Conservation (phyloP, 805 yeast species). For the Spencermartinsiella europaea region DNA sequence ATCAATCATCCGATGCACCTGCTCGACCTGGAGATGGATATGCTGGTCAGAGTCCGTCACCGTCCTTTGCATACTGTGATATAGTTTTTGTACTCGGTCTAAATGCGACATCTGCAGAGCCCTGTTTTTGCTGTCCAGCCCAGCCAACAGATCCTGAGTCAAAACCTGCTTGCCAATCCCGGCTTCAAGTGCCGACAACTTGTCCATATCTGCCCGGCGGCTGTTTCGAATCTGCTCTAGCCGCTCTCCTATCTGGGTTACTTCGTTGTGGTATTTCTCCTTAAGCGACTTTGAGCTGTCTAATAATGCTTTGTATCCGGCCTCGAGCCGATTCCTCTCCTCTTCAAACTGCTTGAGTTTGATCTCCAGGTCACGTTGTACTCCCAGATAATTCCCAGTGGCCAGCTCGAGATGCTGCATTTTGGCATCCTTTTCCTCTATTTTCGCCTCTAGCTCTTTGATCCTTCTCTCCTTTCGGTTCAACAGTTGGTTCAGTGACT, state of each 20-base stretch:
- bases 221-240: slow-evolving; percentile 12
- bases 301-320: slow-evolving; percentile 45
- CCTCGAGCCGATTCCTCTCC: slow-evolving; percentile 44
- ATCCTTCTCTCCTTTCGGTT: slow-evolving; percentile 67
- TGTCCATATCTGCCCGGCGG: slow-evolving; percentile 11
- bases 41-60: slow-evolving; percentile 16
- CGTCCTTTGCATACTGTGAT: slow-evolving; percentile 14
- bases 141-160: slow-evolving; percentile 12
- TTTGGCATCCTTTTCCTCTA: slow-evolving; percentile 18
- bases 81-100: slow-evolving; percentile 15
- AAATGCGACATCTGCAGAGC: slow-evolving; percentile 15
- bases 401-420: slow-evolving; percentile 2
- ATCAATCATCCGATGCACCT: slow-evolving; percentile 13
- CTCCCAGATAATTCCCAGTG: not conserved
- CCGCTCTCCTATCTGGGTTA: slow-evolving; percentile 31
- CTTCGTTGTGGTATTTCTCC: slow-evolving; percentile 53
- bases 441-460: slow-evolving; percentile 56
- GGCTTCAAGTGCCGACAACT: slow-evolving; percentile 17
- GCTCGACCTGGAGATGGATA: slow-evolving; percentile 13
- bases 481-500: slow-evolving; percentile 61
- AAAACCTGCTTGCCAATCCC: slow-evolving; percentile 15
- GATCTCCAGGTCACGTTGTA: slow-evolving; percentile 3
- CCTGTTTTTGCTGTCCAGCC: slow-evolving; percentile 10
- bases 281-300: slow-evolving; percentile 51
- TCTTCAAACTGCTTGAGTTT: slow-evolving; percentile 21